Conservation (phyloP, 371 early-diverging fungal genomes). For the Syncephalis plumigaleata region DNA sequence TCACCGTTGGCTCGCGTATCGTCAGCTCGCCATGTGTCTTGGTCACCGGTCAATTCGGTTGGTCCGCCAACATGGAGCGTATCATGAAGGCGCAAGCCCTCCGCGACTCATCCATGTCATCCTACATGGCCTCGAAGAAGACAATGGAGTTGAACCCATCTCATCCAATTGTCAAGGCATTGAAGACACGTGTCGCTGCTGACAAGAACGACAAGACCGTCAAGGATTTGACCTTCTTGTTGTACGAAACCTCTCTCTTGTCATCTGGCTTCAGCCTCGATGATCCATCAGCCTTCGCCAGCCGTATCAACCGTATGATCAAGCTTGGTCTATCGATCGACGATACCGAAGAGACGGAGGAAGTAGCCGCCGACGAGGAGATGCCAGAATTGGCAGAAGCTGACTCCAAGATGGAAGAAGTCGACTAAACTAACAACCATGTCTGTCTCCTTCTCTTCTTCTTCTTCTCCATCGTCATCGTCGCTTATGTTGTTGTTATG, state of each 20-base stretch:
- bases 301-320: conserved; percentile 96
- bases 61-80: conserved; percentile 99
- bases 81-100: conserved; percentile 99
- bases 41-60: conserved; percentile 94
- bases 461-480: too few relatives aligned
- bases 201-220: conserved; percentile 95
- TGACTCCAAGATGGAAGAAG: conserved; percentile 88
- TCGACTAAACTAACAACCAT: too few relatives aligned
- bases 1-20: conserved; percentile 85
- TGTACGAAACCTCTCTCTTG: conserved; percentile 89
- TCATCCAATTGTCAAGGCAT: conserved; percentile 83
- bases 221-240: conserved; percentile 83
- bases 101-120: conserved; percentile 87
- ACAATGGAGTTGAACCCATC: conserved; percentile 94
- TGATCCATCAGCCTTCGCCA: conserved; percentile 81
- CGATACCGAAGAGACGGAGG: conserved; percentile 37
- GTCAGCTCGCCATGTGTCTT: conserved; percentile 93
- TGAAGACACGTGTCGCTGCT: conserved; percentile 70
- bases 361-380: conserved; percentile 18
- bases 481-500: too few relatives aligned
- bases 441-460: too few relatives aligned
- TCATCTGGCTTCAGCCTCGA: conserved; percentile 95
- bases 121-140: conserved; percentile 98
- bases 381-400: conserved; percentile 61
- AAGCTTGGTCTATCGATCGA: conserved; percentile 91